Conservation (phyloP, 805 yeast species). For the Lachancea mirantina region DNA sequence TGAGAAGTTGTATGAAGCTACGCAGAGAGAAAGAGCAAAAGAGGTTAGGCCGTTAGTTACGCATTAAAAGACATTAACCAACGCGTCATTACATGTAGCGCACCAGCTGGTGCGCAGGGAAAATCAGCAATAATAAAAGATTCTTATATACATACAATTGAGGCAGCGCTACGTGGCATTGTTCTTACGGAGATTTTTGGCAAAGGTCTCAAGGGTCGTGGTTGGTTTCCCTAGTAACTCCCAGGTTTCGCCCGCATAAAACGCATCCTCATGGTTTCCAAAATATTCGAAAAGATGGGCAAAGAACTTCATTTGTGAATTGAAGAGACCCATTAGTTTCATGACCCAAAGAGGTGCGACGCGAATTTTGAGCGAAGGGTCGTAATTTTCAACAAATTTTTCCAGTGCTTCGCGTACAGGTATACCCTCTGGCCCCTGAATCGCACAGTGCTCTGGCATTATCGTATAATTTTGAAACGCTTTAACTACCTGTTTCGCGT, state of each 20-base stretch:
- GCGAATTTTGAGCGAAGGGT: constrained; percentile 3
- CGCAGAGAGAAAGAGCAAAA: too few species aligned
- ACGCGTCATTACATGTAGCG: too few species aligned
- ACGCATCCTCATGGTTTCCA: constrained; percentile 5
- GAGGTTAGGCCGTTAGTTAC: too few species aligned
- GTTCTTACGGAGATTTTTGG: constrained; percentile 2
- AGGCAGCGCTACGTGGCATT: too few species aligned
- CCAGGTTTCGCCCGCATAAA: constrained; percentile 5
- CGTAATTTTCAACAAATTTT: constrained; percentile 3
- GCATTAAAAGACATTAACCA: too few species aligned
- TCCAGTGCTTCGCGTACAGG: constrained; percentile 4
- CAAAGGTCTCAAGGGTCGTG: constrained; percentile 2
- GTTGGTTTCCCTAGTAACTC: constrained; percentile 2
- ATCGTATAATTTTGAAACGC: constrained; percentile 2
- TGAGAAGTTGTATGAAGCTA: too few species aligned
- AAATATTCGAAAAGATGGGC: constrained; percentile 5
- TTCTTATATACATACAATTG: too few species aligned
- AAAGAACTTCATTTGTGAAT: constrained; percentile 4
- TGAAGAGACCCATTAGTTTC: constrained; percentile 3
- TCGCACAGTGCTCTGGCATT: constrained; percentile 6
- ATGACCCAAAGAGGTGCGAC: constrained; percentile 5
- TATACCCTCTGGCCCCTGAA: constrained; percentile 6
- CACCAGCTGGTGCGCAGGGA: too few species aligned
- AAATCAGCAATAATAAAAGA: too few species aligned
- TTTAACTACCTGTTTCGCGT: constrained; percentile 4